Evolutionary conservation across 352 stramenopile species (phyloP).

Genomic region (Pythium phragmitis): DNA sequence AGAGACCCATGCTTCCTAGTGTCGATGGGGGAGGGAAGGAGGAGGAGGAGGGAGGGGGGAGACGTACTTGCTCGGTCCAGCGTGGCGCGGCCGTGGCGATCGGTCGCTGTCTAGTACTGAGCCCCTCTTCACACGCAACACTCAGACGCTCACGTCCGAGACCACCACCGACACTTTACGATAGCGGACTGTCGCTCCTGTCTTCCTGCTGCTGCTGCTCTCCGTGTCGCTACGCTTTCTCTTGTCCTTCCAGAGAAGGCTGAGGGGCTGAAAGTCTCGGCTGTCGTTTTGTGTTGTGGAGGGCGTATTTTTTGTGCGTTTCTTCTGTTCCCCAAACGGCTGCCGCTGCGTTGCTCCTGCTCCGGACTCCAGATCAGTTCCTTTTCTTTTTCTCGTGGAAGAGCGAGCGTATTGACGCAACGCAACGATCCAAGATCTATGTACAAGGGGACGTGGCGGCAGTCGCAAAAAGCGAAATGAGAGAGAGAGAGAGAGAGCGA

Average conservation of each 20-base stretch:
- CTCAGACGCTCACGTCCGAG: not conserved
- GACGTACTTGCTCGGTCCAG: not conserved
- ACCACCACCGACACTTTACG: not conserved
- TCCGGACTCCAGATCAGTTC: constrained; percentile 11
- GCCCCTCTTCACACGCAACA: constrained; percentile 2
- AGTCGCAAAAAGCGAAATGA: constrained; percentile 11
- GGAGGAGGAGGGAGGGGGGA: not conserved
- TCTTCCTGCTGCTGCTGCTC: not conserved
- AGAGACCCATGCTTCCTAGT: constrained; percentile 22
- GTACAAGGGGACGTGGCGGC: constrained; percentile 6
- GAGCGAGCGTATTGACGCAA: constrained; percentile 1
- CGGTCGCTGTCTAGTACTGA: not conserved
- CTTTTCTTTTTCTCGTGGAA: constrained; percentile 5
- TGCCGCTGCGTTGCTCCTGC: not conserved
- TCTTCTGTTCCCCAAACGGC: constrained; percentile 3
- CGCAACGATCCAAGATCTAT: not conserved
- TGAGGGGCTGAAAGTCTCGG: not conserved
- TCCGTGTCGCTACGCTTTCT: not conserved
- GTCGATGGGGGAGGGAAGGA: constrained; percentile 2
- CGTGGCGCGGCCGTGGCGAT: not conserved
- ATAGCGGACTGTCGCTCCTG: not conserved
- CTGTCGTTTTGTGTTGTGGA: constrained; percentile 14
- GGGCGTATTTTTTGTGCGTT: constrained; percentile 1
- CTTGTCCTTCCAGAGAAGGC: not conserved
- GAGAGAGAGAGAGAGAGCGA: not conserved